These are phyloP conservation scores for Mycena citricolor DNA, from an alignment of 1,284 basidiomycete genomes.

Conservation along the genomic window DNA sequence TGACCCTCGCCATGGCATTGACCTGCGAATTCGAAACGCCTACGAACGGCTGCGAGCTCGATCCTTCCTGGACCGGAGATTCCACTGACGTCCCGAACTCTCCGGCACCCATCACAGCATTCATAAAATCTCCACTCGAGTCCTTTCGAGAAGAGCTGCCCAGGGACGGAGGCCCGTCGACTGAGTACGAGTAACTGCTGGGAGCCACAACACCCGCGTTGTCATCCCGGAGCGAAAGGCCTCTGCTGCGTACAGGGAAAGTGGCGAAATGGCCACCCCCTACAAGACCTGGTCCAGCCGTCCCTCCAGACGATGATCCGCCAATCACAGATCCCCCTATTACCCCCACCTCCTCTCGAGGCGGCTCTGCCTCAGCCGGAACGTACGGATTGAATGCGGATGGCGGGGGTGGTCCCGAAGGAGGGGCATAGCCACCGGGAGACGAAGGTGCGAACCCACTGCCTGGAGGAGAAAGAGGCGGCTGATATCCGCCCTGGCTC, in stretches of 20 bases:
- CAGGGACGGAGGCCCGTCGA: constrained; percentile 4
- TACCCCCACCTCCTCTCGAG: constrained; percentile 5
- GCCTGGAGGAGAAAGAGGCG: background rate
- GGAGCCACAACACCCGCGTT: background rate
- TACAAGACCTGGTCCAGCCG: constrained; percentile 24
- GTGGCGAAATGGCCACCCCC: constrained; percentile 53
- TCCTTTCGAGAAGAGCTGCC: constrained; percentile 11
- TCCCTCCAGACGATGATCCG: too few relatives aligned
- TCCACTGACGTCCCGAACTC: too few relatives aligned
- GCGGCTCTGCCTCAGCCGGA: background rate
- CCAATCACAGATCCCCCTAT: too few relatives aligned
- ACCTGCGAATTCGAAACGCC: background rate
- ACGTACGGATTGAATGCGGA: background rate
- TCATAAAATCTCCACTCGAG: constrained; percentile 19
- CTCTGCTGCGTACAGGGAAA: constrained; percentile 43
- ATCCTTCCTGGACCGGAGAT: too few relatives aligned
- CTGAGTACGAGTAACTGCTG: constrained; percentile 1
- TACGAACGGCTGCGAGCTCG: too few relatives aligned
- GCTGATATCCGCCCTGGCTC: background rate
- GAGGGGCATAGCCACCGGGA: too few relatives aligned
- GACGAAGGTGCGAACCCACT: background rate
- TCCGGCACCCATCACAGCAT: constrained; percentile 16
- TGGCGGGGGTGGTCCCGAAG: background rate
- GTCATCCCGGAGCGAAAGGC: constrained; percentile 19
- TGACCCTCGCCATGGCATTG: constrained; percentile 2